phyloP scores from a whole-genome alignment of 306 rosid genomes.

The Trichosanthes cucumerina region DNA sequence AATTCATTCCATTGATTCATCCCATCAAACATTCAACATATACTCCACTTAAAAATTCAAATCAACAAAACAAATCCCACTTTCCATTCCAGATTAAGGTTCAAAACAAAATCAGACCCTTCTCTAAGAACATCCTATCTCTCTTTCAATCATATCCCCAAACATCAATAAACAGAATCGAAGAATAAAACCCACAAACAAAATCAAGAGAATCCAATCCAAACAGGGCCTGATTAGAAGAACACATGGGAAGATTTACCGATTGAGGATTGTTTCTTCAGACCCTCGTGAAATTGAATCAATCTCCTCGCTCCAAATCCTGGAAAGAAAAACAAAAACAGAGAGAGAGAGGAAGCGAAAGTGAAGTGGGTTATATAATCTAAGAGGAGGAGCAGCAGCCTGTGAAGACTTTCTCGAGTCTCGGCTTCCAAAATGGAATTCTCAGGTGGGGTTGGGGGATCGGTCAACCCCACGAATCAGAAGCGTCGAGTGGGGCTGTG shows the following conservation, averaged over 20 bases:
- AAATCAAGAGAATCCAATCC: background rate
- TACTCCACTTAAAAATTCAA: background rate
- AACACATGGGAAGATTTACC: background rate
- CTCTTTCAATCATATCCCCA: background rate
- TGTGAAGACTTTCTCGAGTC: background rate
- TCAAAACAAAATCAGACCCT: background rate
- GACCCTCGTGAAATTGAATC: background rate
- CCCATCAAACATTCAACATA: background rate
- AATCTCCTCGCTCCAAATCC: constrained; percentile 16
- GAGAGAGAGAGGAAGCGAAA: background rate
- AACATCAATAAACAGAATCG: background rate
- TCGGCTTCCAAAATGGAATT: background rate
- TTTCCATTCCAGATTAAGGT: background rate
- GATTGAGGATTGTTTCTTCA: background rate
- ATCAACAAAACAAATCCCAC: background rate
- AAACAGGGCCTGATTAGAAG: background rate
- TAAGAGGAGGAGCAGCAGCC: constrained; percentile 18
- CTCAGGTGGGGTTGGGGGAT: background rate
- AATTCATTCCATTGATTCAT: background rate
- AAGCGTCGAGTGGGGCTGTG: background rate
- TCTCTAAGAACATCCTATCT: background rate
- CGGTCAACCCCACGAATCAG: constrained; percentile 13
- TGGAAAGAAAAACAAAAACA: background rate
- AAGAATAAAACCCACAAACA: background rate
- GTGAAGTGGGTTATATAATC: constrained; percentile 17